Evolutionary conservation across 768 basidiomycete genomes (phyloP).

Genomic region (Mycena belliarum): DNA sequence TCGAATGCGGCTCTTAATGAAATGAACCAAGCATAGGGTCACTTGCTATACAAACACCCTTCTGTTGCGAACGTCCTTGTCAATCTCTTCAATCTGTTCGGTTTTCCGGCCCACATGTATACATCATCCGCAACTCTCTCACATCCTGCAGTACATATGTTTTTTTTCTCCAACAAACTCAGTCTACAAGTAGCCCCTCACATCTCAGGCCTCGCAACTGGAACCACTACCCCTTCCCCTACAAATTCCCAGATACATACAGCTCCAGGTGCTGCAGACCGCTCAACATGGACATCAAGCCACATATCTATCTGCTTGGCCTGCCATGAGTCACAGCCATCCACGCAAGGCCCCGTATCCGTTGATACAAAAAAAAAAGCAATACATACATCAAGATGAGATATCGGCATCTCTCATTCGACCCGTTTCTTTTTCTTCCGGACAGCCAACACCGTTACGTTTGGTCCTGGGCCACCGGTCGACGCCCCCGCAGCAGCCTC

Average conservation of each 20-base stretch:
- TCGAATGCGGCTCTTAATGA: no score
- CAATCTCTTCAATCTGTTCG: no score
- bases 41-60: no score
- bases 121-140: neutral
- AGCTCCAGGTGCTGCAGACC: no score
- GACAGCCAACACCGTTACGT: constrained; percentile 61
- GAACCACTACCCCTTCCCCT: no score
- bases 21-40: neutral
- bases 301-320: constrained; percentile 9
- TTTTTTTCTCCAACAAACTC: no score
- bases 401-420: constrained; percentile 22
- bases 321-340: constrained; percentile 5
- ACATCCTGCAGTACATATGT: neutral
- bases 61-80: no score
- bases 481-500: constrained; percentile 6
- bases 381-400: constrained; percentile 15
- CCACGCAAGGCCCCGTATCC: neutral
- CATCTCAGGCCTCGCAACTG: no score
- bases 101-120: neutral
- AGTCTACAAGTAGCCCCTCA: no score
- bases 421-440: constrained; percentile 55
- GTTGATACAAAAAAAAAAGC: neutral
- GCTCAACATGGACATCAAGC: constrained; percentile 19
- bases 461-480: constrained; percentile 22
- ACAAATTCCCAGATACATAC: no score